Percentiles rank a stretch among this genome's conserved stretches.
Evolutionary conservation across 139 green algal species (phyloP).

Genomic region (Nannochloris sp.): DNA sequence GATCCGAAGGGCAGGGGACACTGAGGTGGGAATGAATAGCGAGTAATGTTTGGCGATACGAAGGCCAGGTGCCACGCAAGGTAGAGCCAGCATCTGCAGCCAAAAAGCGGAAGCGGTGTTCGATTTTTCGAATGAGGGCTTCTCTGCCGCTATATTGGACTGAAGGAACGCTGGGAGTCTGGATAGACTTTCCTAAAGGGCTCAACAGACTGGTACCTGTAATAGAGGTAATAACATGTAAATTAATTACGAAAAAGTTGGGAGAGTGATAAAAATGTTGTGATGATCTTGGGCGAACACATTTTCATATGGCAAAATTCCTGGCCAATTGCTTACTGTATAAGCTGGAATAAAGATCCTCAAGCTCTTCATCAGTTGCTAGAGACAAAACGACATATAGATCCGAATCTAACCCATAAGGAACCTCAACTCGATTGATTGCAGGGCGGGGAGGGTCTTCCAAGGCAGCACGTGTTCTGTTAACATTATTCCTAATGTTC

Average conservation of each 20-base stretch:
- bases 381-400: conserved; percentile 65
- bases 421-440: too few relatives aligned
- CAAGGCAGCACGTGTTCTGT: too few relatives aligned
- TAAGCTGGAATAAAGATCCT: conserved; percentile 41
- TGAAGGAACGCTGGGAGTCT: conserved; percentile 10
- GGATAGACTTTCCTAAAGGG: conserved; percentile 53
- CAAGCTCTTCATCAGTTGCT: conserved; percentile 67
- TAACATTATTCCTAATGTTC: too few relatives aligned
- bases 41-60: conserved; percentile 64
- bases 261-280: too few relatives aligned
- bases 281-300: too few relatives aligned
- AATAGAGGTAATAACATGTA: too few relatives aligned
- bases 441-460: too few relatives aligned
- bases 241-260: too few relatives aligned
- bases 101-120: conserved; percentile 71
- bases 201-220: conserved; percentile 48
- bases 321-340: too few relatives aligned
- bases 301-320: too few relatives aligned
- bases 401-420: conserved; percentile 50
- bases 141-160: conserved; percentile 26
- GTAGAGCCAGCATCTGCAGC: conserved; percentile 52
- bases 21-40: conserved; percentile 47
- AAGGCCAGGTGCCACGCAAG: conserved; percentile 49
- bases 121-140: conserved; percentile 42
- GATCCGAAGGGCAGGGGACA: conserved; percentile 31